Conservation (phyloP, 139 green algal species). For the Marvania coccoides region DNA sequence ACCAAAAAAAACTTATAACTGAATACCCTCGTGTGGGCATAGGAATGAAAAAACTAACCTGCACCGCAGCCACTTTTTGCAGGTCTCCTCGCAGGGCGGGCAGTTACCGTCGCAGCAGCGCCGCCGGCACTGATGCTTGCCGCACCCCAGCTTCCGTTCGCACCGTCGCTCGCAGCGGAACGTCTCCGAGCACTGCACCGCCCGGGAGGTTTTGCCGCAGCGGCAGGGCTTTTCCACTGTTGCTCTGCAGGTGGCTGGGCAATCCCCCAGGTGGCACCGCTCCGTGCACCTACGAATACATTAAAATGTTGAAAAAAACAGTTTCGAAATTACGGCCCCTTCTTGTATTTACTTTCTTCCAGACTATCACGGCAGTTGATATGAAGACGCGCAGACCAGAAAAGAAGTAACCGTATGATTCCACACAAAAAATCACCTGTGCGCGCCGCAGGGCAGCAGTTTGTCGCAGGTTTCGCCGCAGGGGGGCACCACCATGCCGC, state of each 20-base stretch:
- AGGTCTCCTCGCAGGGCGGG: conserved; percentile 77
- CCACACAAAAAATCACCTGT: too few species aligned
- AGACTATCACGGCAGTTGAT: too few species aligned
- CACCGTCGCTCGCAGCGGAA: conserved; percentile 67
- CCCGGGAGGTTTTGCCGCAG: conserved; percentile 38
- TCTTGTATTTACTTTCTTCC: too few species aligned
- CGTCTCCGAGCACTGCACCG: conserved; percentile 42
- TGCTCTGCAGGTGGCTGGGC: conserved; percentile 31
- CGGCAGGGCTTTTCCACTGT: conserved; percentile 27
- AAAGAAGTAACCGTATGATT: too few species aligned
- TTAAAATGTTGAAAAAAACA: too few species aligned
- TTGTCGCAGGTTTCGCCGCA: conserved; percentile 78
- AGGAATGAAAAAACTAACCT: too few species aligned
- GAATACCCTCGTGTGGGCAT: too few species aligned
- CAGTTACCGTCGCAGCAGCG: conserved; percentile 80
- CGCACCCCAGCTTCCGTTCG: conserved; percentile 45
- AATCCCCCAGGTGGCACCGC: conserved; percentile 65
- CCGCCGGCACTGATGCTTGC: conserved; percentile 67
- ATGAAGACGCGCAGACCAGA: too few species aligned
- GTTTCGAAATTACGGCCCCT: too few species aligned
- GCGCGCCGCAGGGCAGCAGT: conserved; percentile 65
- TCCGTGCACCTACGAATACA: conserved; percentile 37
- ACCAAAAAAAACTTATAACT: too few species aligned
- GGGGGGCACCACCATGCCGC: conserved; percentile 40
- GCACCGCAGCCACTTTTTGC: conserved; percentile 58